phyloP scores from a whole-genome alignment of 495 filamentous ascomycete genomes.

The Penicillium robsamsonii region DNA sequence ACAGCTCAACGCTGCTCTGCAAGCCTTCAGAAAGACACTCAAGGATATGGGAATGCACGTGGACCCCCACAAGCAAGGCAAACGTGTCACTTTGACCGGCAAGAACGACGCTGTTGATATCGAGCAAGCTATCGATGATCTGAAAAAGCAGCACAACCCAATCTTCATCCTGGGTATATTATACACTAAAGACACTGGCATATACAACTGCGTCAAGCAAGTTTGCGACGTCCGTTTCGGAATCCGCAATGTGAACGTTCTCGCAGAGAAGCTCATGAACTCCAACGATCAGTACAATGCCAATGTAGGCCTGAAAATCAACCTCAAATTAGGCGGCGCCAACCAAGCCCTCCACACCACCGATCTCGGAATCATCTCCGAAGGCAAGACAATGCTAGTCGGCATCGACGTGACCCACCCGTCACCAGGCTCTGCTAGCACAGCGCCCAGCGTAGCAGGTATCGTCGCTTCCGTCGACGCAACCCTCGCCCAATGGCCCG shows the following conservation, averaged over 20 bases:
- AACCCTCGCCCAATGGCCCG: slow-evolving; percentile 32
- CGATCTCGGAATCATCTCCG: slow-evolving; percentile 56
- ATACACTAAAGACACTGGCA: slow-evolving; percentile 41
- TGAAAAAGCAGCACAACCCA: slow-evolving; percentile 35
- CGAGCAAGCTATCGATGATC: slow-evolving; percentile 28
- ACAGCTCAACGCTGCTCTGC: slow-evolving; percentile 13
- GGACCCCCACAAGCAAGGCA: slow-evolving; percentile 16
- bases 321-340: slow-evolving; percentile 77
- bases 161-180: slow-evolving; percentile 65
- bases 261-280: slow-evolving; percentile 49
- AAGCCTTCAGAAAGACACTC: slow-evolving; percentile 23
- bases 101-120: slow-evolving; percentile 16
- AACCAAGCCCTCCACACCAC: slow-evolving; percentile 61
- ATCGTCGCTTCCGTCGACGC: slow-evolving; percentile 23
- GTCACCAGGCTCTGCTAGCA: slow-evolving; percentile 59
- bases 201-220: slow-evolving; percentile 69
- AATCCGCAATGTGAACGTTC: slow-evolving; percentile 61
- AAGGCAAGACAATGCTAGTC: slow-evolving; percentile 74
- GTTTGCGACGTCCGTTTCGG: slow-evolving; percentile 63
- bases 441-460: slow-evolving; percentile 65
- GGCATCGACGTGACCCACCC: slow-evolving; percentile 91
- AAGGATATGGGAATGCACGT: slow-evolving; percentile 31
- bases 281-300: slow-evolving; percentile 58
- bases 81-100: slow-evolving; percentile 13
- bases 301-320: slow-evolving; percentile 80